Base-by-base conservation (phyloP, 1,139 yeast species). In the Protomyces arabidopsidicola region DNA sequence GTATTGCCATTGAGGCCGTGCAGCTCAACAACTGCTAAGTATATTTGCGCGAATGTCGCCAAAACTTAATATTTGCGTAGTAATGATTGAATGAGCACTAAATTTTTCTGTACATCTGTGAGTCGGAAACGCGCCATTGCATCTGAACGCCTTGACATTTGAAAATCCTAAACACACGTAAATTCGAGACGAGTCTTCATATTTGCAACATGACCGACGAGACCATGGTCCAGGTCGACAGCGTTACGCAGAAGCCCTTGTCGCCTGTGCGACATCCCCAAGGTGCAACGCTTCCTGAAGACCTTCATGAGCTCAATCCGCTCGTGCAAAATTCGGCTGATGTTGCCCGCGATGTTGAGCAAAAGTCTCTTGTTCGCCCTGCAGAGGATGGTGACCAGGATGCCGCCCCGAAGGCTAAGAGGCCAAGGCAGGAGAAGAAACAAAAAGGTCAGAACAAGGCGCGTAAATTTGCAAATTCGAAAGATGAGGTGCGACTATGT, bases 1-100 rank as follows among this genome's bases (percentile, higher is more conserved):
- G 84, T 60, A 89, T 87, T 70, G 77, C 85, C 75, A 81, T 87
- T 51, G 63, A 60, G 52, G 62, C 56, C 22, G 42, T 58, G 35
- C 62, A 58, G 56, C 62, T 58, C 62, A 58, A 58, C 62, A 36
- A 55, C 35, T 58, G 62, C 22, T 58, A 58, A 36, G 34, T 9
- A 36, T 14, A 0, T 5, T 1, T 27, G 31, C 31, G 31, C 1
- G 1, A 51, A 14, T n/a, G 14, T 27, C 31, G 31, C 6, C 31
- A 8, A 27, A 4, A 27, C 31, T 27, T 27, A 27, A 27, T 27
- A 27, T 27, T 8, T 27, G 31, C 6, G 31, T 36, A 36, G 42
- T 36, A 36, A 36, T 36, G 42, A 36, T 36, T 36, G 42, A 36
- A 27, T 27, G 31, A 27, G 31, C 31, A 27, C 6, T 5, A 1